A percentile compares a stretch with the other conserved stretches of the same genome.
Conservation (phyloP, 176 grass and related monocot genomes). For the Alopecurus myosuroides region DNA sequence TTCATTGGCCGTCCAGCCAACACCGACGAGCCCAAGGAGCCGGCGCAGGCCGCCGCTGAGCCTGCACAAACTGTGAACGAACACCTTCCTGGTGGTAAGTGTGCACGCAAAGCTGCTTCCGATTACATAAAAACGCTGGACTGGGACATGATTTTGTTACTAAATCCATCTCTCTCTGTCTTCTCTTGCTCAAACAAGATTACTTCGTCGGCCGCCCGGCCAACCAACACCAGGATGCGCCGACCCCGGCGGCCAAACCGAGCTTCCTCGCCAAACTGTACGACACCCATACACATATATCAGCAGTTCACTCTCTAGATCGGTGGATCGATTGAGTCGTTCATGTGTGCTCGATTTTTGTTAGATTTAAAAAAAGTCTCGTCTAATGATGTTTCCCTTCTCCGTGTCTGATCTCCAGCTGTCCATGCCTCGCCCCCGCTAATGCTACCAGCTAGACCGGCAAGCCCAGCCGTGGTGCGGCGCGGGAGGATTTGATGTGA, state of each 20-base stretch:
- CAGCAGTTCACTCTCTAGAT: neutral
- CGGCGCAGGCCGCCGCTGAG: neutral
- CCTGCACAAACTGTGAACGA: neutral
- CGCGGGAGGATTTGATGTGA: neutral
- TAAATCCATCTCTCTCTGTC: neutral
- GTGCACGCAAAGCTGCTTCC: neutral
- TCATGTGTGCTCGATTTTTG: neutral
- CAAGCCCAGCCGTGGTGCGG: neutral
- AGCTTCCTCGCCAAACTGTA: conserved; percentile 35
- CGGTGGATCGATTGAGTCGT: too few relatives aligned
- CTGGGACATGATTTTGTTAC: neutral
- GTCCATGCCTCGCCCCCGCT: conserved; percentile 12
- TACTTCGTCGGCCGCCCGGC: conserved; percentile 23
- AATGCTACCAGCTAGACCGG: neutral
- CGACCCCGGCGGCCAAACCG: neutral
- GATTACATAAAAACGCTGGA: neutral
- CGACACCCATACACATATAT: neutral
- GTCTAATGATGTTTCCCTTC: neutral
- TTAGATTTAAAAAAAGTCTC: too few relatives aligned
- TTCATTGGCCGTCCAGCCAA: conserved; percentile 19
- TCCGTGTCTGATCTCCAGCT: neutral
- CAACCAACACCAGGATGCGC: neutral
- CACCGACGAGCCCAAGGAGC: neutral
- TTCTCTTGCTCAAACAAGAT: neutral
- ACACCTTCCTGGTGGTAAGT: conserved; percentile 12